A percentile compares a stretch with the other conserved stretches of the same genome.
These are phyloP conservation scores for Fusarium stilboides DNA, from an alignment of 2,329 filamentous ascomycete species.

Conservation along the genomic window DNA sequence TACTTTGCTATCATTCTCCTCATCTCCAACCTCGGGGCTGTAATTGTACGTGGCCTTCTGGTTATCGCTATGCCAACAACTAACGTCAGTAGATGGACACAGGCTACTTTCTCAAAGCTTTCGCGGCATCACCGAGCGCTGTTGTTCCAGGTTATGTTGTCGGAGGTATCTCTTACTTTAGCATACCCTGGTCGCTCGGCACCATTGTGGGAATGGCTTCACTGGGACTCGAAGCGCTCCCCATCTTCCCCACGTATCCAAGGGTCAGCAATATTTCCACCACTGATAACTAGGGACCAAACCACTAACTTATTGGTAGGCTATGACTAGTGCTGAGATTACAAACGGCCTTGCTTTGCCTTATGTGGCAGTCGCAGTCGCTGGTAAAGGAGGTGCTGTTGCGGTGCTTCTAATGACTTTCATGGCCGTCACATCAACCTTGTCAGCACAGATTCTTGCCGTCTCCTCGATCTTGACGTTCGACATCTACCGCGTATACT, in stretches of 20 bases:
- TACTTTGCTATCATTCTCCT: not conserved
- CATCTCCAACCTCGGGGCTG: fast-evolving
- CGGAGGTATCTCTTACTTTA: not conserved
- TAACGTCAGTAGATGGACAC: not conserved
- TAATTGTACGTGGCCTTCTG: not conserved
- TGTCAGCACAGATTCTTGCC: no score
- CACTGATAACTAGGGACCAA: fast-evolving
- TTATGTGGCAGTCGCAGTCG: not conserved
- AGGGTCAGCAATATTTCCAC: not conserved
- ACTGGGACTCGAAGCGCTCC: not conserved
- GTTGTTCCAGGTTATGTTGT: not conserved
- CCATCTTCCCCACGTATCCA: not conserved
- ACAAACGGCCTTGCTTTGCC: not conserved
- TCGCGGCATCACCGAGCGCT: not conserved
- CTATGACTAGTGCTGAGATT: not conserved
- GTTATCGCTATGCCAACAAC: not conserved
- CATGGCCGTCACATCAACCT: not conserved
- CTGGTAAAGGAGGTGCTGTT: not conserved
- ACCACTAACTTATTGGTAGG: not conserved
- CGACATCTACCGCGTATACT: no score
- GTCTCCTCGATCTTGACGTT: no score
- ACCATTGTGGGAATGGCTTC: not conserved
- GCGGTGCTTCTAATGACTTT: not conserved
- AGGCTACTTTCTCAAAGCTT: not conserved
- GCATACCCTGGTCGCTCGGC: not conserved